A percentile compares a stretch with the other conserved stretches of the same genome.
Evolutionary conservation across 768 basidiomycete species (phyloP).

Genomic region (Leccinum obscurum): DNA sequence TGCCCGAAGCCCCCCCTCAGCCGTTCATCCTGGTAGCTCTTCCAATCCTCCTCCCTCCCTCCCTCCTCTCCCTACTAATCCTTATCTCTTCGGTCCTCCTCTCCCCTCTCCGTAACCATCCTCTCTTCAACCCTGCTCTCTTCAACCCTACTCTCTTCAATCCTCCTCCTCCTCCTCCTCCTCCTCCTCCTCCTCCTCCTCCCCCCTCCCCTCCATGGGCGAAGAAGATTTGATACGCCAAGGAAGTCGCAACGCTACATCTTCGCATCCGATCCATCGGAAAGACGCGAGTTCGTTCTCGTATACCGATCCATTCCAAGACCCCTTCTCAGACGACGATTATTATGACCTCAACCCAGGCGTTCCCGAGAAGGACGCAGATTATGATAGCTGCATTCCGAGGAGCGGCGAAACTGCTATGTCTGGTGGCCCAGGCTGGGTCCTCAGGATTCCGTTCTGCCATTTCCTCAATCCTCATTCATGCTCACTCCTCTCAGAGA

Average conservation of each 20-base stretch:
- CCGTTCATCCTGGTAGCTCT: too few species aligned
- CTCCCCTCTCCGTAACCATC: too few species aligned
- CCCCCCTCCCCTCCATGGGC: too few species aligned
- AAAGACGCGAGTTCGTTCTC: constrained; percentile 25
- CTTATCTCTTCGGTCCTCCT: too few species aligned
- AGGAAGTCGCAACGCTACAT: neutral
- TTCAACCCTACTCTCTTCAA: too few species aligned
- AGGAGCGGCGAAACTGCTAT: constrained; percentile 14
- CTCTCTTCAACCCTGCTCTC: too few species aligned
- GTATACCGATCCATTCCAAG: constrained; percentile 50
- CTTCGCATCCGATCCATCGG: constrained; percentile 12
- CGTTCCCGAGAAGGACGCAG: constrained; percentile 20
- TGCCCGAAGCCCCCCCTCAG: neutral
- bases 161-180: too few species aligned
- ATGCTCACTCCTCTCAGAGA: constrained; percentile 37
- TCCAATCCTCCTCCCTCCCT: too few species aligned
- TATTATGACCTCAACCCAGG: constrained; percentile 14
- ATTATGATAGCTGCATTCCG: constrained; percentile 16
- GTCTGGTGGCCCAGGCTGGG: constrained; percentile 14
- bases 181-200: too few species aligned
- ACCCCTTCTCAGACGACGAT: constrained; percentile 26
- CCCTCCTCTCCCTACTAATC: too few species aligned
- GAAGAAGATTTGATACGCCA: too few species aligned
- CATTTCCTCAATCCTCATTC: constrained; percentile 24
- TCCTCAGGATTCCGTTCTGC: constrained; percentile 13